phyloP scores from a whole-genome alignment of 306 rosid genomes.

The Corylus avellana region DNA sequence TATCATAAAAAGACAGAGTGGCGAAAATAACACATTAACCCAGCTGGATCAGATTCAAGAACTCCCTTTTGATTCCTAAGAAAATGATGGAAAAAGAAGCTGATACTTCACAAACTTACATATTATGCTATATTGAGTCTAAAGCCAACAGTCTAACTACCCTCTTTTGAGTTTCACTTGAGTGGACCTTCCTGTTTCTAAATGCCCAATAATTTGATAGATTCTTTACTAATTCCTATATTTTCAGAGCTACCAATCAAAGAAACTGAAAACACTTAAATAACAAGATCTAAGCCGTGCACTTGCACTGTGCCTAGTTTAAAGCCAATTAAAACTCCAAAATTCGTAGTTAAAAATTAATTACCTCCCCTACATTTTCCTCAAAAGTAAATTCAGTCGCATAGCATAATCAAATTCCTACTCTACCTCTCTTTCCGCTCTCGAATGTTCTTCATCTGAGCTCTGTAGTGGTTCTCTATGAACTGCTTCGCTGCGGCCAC shows the following conservation, averaged over 20 bases:
- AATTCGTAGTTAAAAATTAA: constrained; percentile 19
- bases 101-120: neutral
- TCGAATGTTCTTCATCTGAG: constrained; percentile 96
- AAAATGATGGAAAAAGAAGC: neutral
- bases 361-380: constrained; percentile 14
- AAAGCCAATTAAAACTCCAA: constrained; percentile 7
- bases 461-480: constrained; percentile 94
- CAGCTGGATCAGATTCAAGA: constrained; percentile 28
- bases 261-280: constrained; percentile 27
- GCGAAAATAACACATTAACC: neutral
- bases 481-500: constrained; percentile 97
- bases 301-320: constrained; percentile 34
- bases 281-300: constrained; percentile 39
- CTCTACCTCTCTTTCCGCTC: constrained; percentile 92
- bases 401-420: neutral
- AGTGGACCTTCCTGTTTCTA: constrained; percentile 1
- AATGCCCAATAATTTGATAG: constrained; percentile 7
- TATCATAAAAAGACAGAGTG: neutral
- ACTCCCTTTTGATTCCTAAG: neutral
- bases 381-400: constrained; percentile 10
- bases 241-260: constrained; percentile 27
- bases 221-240: constrained; percentile 11
- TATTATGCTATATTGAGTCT: neutral
- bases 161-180: constrained; percentile 12
- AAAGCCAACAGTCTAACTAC: neutral